These are phyloP conservation scores for Cladobotryum mycophilum DNA, from an alignment of 2,329 filamentous ascomycete species.

Conservation along the genomic window DNA sequence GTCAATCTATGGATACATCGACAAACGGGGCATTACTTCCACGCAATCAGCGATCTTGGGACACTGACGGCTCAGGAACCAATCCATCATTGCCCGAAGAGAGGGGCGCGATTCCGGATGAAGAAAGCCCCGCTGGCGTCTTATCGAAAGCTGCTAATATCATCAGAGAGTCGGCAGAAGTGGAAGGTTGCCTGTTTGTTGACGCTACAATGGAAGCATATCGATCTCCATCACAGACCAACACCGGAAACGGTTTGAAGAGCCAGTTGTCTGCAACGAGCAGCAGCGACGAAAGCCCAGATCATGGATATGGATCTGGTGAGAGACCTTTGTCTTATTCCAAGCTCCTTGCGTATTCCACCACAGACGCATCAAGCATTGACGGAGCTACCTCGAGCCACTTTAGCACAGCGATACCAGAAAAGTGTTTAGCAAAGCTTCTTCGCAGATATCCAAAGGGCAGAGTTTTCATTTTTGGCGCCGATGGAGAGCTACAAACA, in stretches of 20 bases:
- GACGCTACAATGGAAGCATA: slow-evolving; percentile 28
- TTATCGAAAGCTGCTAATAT: slow-evolving; percentile 40
- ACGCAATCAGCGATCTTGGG: background rate
- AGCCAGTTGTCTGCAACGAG: slow-evolving; percentile 13
- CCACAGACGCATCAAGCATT: slow-evolving; percentile 26
- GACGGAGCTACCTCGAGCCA: slow-evolving; percentile 18
- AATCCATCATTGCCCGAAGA: background rate
- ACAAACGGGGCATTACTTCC: background rate
- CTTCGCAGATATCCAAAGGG: slow-evolving; percentile 40
- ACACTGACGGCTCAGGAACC: background rate
- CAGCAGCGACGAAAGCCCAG: slow-evolving; percentile 18
- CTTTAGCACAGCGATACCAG: slow-evolving; percentile 24
- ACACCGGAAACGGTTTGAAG: slow-evolving; percentile 8
- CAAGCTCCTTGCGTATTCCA: slow-evolving; percentile 34
- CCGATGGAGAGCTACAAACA: slow-evolving; percentile 27
- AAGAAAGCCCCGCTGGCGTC: slow-evolving; percentile 16
- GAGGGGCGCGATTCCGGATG: background rate
- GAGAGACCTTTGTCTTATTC: slow-evolving; percentile 17
- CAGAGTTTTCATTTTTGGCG: slow-evolving; percentile 39
- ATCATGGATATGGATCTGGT: background rate
- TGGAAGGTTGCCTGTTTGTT: slow-evolving; percentile 31
- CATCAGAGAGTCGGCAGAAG: slow-evolving; percentile 35
- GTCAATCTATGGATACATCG: background rate
- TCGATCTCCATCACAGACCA: background rate
- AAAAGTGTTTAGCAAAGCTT: slow-evolving; percentile 34